Percentiles rank a stretch among this genome's conserved stretches.
These are phyloP conservation scores for Solanum pinnatisectum DNA, from an alignment of 257 asterid genomes.

Conservation along the genomic window DNA sequence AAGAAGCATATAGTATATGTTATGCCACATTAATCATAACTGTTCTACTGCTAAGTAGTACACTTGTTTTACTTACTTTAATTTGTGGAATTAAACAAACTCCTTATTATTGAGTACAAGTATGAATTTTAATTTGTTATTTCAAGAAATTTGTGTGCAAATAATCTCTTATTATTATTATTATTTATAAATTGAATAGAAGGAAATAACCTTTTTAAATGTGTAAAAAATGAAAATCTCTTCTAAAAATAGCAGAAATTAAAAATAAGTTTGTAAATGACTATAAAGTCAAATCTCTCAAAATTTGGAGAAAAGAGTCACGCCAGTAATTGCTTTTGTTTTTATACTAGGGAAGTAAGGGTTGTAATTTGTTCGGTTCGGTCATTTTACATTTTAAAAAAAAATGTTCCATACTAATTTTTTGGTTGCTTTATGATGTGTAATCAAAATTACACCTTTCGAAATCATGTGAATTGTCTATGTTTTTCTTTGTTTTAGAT, in stretches of 20 bases:
- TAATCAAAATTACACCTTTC: too few species aligned
- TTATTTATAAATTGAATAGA: not conserved
- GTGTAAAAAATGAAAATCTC: not conserved
- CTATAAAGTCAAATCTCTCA: not conserved
- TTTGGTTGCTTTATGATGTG: too few species aligned
- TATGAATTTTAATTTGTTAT: not conserved
- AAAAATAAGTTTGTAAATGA: not conserved
- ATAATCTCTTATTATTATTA: not conserved
- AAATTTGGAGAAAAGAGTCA: not conserved
- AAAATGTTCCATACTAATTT: too few species aligned
- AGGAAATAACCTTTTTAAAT: not conserved
- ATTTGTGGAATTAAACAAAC: not conserved
- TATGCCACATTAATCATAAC: not conserved
- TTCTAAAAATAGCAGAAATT: not conserved
- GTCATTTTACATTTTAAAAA: fast-evolving
- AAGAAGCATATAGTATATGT: not conserved
- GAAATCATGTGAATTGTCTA: too few species aligned
- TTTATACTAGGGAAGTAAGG: not conserved
- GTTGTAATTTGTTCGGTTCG: not conserved
- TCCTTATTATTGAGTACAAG: not conserved
- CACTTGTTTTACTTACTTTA: not conserved
- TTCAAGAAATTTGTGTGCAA: not conserved
- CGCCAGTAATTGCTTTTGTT: not conserved
- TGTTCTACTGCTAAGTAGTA: not conserved
- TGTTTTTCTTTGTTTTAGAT: not conserved